Percentiles rank a stretch among this genome's conserved stretches.
phyloP scores from a whole-genome alignment of 495 filamentous ascomycete genomes.

The Xylaria bambusicola region DNA sequence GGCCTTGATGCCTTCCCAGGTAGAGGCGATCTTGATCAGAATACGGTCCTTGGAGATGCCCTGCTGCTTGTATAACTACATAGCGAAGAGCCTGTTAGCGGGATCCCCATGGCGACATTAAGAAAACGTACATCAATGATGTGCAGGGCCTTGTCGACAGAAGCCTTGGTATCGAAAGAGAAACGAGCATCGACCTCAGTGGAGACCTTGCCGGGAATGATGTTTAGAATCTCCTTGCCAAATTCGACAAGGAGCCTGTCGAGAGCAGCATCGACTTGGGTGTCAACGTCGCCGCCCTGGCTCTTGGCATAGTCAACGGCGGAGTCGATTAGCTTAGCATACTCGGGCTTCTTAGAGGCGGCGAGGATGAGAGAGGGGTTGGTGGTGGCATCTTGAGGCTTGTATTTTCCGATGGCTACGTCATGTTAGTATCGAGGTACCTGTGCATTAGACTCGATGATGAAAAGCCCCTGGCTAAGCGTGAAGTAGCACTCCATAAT shows the following conservation, averaged over 20 bases:
- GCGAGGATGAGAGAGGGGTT: conserved; percentile 98
- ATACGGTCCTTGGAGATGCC: conserved; percentile 93
- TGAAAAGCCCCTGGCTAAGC: too few relatives aligned
- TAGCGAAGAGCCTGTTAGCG: conserved; percentile 13
- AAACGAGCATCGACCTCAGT: conserved; percentile 97
- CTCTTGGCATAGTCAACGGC: conserved; percentile 85
- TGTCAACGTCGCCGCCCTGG: conserved; percentile 64
- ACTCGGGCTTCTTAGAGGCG: conserved; percentile 97
- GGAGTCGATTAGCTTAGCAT: conserved; percentile 86
- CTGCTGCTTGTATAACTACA: conserved; percentile 84
- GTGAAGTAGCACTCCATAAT: background rate
- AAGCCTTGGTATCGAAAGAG: conserved; percentile 92
- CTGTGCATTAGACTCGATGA: background rate
- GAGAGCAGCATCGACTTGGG: conserved; percentile 78
- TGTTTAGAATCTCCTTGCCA: conserved; percentile 94
- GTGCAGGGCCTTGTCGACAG: conserved; percentile 93
- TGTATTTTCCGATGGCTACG: conserved; percentile 96
- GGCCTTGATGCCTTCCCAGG: conserved; percentile 97
- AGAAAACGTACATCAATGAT: conserved; percentile 78
- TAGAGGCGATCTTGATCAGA: conserved; percentile 86
- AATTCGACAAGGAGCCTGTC: conserved; percentile 97
- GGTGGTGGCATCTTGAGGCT: conserved; percentile 99
- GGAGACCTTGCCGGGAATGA: conserved; percentile 97
- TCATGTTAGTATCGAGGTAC: conserved; percentile 27
- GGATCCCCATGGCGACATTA: background rate